phyloP scores from a whole-genome alignment of 768 basidiomycete genomes.

The Mycena alexandri region DNA sequence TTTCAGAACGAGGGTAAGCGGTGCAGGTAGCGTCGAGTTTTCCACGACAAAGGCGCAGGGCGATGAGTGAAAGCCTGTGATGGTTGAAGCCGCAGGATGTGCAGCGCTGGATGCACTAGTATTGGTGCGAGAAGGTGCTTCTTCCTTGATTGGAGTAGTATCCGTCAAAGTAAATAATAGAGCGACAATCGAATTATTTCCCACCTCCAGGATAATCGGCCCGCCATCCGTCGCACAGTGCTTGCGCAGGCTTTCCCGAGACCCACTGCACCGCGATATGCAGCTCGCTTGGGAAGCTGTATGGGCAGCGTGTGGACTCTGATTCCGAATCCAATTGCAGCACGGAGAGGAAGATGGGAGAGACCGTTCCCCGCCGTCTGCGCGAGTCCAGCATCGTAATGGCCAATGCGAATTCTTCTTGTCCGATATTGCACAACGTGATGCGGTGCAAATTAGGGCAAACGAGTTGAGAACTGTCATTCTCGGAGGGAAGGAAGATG shows the following conservation, averaged over 20 bases:
- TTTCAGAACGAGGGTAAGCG: too few relatives aligned
- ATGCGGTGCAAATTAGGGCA: conserved; percentile 1
- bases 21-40: too few relatives aligned
- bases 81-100: too few relatives aligned
- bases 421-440: not conserved
- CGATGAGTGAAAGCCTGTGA: too few relatives aligned
- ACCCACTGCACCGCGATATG: conserved; percentile 9
- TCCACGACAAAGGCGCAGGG: too few relatives aligned
- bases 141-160: too few relatives aligned
- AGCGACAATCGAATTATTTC: not conserved
- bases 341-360: not conserved
- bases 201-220: conserved; percentile 8
- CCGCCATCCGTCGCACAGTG: not conserved
- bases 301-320: not conserved
- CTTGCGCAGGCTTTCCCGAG: not conserved
- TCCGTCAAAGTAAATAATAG: not conserved
- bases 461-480: not conserved
- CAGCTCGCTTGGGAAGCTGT: not conserved
- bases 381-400: not conserved
- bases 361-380: too few relatives aligned
- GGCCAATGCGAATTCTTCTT: not conserved
- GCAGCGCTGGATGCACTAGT: too few relatives aligned
- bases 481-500: too few relatives aligned
- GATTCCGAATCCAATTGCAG: not conserved
- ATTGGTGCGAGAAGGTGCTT: too few relatives aligned